Evolutionary conservation across 257 asterid genomes (phyloP).

Genomic region (Nicotiana knightiana): DNA sequence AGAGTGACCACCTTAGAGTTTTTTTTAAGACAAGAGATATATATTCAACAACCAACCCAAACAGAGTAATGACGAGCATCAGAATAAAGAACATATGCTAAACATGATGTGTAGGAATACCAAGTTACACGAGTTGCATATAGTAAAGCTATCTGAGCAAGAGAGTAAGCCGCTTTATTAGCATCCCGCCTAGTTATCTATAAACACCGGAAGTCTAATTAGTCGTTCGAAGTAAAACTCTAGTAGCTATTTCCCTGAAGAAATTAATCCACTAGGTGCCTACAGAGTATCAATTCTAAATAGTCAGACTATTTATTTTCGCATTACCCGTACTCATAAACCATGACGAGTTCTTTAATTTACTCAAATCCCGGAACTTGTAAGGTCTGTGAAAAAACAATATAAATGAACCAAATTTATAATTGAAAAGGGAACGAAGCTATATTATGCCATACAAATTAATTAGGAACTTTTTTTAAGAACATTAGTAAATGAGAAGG

Average conservation of each 20-base stretch:
- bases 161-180: no score
- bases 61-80: no score
- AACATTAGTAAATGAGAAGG: not conserved
- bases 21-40: no score
- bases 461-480: no score
- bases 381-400: not conserved
- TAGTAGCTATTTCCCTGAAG: not conserved
- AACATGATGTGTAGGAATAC: no score
- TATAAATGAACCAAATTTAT: not conserved
- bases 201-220: not conserved
- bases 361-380: not conserved
- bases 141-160: no score
- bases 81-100: no score
- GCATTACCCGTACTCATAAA: not conserved
- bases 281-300: not conserved
- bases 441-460: no score
- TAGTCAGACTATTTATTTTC: not conserved
- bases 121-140: no score
- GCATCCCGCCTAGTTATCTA: no score
- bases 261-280: not conserved
- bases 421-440: not conserved
- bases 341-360: not conserved
- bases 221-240: not conserved
- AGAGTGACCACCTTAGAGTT: no score
- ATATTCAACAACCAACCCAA: no score